These are phyloP conservation scores for Puccinia polysora DNA, from an alignment of 1,284 basidiomycete species.

Conservation along the genomic window DNA sequence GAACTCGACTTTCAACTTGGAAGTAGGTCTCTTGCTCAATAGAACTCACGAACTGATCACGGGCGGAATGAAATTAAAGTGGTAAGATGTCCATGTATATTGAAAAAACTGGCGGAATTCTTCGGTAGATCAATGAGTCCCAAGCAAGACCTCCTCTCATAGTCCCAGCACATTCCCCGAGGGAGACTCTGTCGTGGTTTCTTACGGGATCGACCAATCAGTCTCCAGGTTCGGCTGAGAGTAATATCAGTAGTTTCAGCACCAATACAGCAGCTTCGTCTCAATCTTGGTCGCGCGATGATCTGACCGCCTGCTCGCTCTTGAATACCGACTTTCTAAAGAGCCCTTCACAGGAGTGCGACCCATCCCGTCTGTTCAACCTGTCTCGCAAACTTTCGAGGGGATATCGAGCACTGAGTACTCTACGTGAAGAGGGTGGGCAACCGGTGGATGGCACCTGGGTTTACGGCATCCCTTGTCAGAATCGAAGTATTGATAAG, in stretches of 20 bases:
- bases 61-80: neutral
- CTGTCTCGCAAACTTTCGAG: neutral
- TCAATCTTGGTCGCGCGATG: conserved; percentile 15
- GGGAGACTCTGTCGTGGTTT: conserved; percentile 7
- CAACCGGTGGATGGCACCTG: neutral
- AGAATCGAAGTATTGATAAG: neutral
- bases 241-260: conserved; percentile 19
- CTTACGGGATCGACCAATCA: neutral
- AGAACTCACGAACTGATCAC: neutral
- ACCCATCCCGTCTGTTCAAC: conserved; percentile 5
- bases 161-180: neutral
- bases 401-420: conserved; percentile 18
- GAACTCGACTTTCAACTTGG: conserved; percentile 22
- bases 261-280: conserved; percentile 27
- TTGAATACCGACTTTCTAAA: neutral
- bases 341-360: neutral
- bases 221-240: conserved; percentile 33
- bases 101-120: neutral
- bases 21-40: too few species aligned
- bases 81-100: neutral
- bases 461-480: neutral
- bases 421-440: neutral
- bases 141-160: conserved; percentile 1
- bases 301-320: neutral
- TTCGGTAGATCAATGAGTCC: neutral